Evolutionary conservation across 1,139 yeast genomes (phyloP), one percentile per base, ranked within the genome.

Genomic region (Sugiyamaella castrensis): DNA sequence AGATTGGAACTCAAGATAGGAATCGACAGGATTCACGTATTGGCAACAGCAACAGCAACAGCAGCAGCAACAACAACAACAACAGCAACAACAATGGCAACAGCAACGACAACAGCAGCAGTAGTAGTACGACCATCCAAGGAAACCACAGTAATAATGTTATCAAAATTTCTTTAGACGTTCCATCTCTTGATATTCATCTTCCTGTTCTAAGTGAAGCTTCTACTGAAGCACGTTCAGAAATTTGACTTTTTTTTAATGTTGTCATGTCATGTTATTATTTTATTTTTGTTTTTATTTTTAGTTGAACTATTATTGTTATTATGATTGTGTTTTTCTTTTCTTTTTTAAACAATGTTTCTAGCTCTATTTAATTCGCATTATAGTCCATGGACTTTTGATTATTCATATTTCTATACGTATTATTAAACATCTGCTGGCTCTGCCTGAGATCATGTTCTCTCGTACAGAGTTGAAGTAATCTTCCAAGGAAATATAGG

Each of bases 171-270:
- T 45, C 26, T 7, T 40, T 13, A 40, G 34, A 31, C 15, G 34
- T n/a, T 31, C 12, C 6, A 31, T 44, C 53, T 13, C 27, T 37
- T 43, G 47, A 38, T 9, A 44, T 26, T 11, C 58, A 55, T 44
- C 51, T 56, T 24, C 59, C 59, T 12, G 59, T 54, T 10, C 42
- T 56, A 15, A 43, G 51, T 15, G 59, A 56, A 44, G 48, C 59
- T 6, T 52, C 53, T 24, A 45, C 59, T 8, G 53, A 51, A 43
- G 49, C 46, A 1, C 45, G 43, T 11, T 34, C 50, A n/a, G 53
- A 47, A 32, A 43, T 15, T 13, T 40, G 29, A 33, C 15, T 38
- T 26, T 32, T 11, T 27, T 4, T 19, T 19, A 5, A 4, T 19
- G 5, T 19, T 19, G 24, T 19, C 24, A 19, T 19, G 24, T 19